Conservation (phyloP, 2,329 filamentous ascomycete genomes). For the Nemania bipapillata region DNA sequence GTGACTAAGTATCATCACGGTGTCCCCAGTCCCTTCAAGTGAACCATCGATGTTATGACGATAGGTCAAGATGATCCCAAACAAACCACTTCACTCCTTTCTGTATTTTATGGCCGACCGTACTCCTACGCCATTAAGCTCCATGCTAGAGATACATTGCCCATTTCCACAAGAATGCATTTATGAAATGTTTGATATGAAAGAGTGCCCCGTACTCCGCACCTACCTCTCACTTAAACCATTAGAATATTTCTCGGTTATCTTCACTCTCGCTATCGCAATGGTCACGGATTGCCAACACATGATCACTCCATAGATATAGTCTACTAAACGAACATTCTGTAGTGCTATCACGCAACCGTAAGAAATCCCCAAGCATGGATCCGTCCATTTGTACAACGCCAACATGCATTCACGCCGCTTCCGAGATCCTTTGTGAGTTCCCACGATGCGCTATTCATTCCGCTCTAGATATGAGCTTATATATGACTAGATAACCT, state of each 20-base stretch:
- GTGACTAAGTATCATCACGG: slow-evolving; percentile 30
- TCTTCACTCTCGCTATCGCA: neutral
- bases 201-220: neutral
- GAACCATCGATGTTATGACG: neutral
- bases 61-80: neutral
- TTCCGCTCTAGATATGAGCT: slow-evolving; percentile 9
- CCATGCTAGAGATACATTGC: neutral
- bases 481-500: slow-evolving; percentile 59
- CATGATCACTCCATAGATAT: neutral
- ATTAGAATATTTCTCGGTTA: neutral
- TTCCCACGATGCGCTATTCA: slow-evolving; percentile 4
- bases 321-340: slow-evolving; percentile 23
- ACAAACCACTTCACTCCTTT: neutral
- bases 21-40: neutral
- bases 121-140: neutral
- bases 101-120: neutral
- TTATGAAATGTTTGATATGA: neutral
- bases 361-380: slow-evolving; percentile 41
- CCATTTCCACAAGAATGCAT: neutral
- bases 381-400: slow-evolving; percentile 61
- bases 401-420: slow-evolving; percentile 70
- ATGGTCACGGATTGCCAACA: neutral
- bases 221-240: neutral
- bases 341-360: slow-evolving; percentile 40
- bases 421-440: slow-evolving; percentile 67